Conservation (phyloP, 192 early-diverging fungal genomes). For the Backusella parvicylindrica region DNA sequence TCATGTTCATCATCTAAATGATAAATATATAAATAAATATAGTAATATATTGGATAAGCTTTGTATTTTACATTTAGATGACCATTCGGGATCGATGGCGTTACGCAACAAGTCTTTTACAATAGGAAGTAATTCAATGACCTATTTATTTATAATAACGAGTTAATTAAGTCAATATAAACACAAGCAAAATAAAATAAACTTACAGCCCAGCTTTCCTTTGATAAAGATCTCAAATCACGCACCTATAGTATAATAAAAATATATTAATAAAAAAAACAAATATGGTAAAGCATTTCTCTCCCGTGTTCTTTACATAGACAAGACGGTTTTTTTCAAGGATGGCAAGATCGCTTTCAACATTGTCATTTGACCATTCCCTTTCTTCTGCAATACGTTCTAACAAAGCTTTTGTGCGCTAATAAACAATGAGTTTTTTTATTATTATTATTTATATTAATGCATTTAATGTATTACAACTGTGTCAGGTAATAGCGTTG, state of each 20-base stretch:
- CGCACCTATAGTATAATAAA: neutral
- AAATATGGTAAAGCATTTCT: neutral
- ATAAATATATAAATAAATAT: no score
- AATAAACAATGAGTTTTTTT: neutral
- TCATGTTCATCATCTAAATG: neutral
- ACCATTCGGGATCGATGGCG: slow-evolving; percentile 10
- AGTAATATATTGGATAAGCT: no score
- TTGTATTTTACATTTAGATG: neutral
- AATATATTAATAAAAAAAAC: neutral
- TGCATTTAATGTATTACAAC: neutral
- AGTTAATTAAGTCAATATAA: neutral
- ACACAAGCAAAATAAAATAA: neutral
- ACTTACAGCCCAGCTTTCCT: slow-evolving; percentile 18
- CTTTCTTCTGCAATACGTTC: slow-evolving; percentile 1
- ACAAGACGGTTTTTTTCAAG: neutral
- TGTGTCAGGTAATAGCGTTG: neutral
- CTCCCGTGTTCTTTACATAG: neutral
- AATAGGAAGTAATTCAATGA: slow-evolving; percentile 12
- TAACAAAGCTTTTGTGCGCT: neutral
- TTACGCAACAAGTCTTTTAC: slow-evolving; percentile 2
- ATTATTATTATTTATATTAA: neutral
- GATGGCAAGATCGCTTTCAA: neutral
- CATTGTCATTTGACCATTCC: neutral
- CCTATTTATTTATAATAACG: neutral
- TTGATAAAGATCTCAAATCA: slow-evolving; percentile 9